phyloP scores from a whole-genome alignment of 305 asterid genomes.

The Fraxinus dipetala region DNA sequence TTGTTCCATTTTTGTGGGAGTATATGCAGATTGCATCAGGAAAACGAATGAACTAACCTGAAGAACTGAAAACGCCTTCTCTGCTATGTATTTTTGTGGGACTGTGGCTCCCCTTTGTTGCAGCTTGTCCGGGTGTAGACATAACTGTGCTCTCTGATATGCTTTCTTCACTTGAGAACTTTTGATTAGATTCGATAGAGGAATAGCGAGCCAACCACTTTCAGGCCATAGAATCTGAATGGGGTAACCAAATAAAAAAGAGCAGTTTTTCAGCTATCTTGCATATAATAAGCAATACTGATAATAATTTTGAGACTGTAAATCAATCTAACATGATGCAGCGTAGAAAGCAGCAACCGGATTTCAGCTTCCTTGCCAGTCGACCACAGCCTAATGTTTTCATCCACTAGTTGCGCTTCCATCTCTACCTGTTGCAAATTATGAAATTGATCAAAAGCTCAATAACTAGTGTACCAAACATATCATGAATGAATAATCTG shows the following conservation, averaged over 20 bases:
- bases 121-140: constrained; percentile 83
- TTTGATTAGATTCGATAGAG: constrained; percentile 43
- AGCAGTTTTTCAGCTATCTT: neutral
- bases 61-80: constrained; percentile 58
- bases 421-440: constrained; percentile 30
- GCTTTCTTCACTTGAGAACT: constrained; percentile 65
- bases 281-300: neutral
- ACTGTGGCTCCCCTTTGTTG: constrained; percentile 74
- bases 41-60: constrained; percentile 44
- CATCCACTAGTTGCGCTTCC: constrained; percentile 51
- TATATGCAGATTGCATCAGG: neutral
- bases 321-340: constrained; percentile 58
- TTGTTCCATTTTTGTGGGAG: neutral
- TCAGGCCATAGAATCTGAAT: constrained; percentile 65
- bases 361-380: constrained; percentile 68
- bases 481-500: neutral
- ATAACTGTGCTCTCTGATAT: constrained; percentile 71
- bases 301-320: neutral
- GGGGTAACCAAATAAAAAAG: neutral
- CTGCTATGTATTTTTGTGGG: constrained; percentile 64
- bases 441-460: neutral
- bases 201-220: constrained; percentile 58
- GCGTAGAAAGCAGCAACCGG: constrained; percentile 60
- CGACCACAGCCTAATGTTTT: constrained; percentile 62
- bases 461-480: neutral